Evolutionary conservation across 352 stramenopile species (phyloP).

Genomic region (Phytophthora parvispora): DNA sequence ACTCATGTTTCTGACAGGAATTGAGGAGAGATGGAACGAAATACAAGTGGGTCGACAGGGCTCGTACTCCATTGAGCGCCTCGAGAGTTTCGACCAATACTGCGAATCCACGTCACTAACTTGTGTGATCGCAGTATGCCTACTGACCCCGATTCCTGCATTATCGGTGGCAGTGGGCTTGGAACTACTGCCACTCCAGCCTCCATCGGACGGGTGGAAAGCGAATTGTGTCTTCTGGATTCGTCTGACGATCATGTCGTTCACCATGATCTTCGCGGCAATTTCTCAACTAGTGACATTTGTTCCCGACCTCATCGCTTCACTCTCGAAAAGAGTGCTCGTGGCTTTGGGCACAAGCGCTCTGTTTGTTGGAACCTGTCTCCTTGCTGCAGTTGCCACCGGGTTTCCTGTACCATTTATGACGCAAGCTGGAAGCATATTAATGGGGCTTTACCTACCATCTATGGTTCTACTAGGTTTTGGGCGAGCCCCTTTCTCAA

Average conservation of each 20-base stretch:
- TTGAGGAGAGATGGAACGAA: too few species aligned
- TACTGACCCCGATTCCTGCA: constrained; percentile 8
- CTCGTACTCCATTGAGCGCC: too few species aligned
- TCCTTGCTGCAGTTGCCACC: not conserved
- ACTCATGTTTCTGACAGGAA: too few species aligned
- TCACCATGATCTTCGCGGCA: not conserved
- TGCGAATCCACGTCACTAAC: not conserved
- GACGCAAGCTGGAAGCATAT: constrained; percentile 5
- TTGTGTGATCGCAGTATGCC: constrained; percentile 1
- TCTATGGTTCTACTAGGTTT: too few species aligned
- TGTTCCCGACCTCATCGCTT: not conserved
- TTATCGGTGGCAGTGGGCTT: not conserved
- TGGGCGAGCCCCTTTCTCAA: too few species aligned
- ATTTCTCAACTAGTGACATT: not conserved
- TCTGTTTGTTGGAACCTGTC: not conserved
- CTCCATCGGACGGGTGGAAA: not conserved
- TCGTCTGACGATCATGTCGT: not conserved
- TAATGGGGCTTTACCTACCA: too few species aligned
- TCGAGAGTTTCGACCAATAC: too few species aligned
- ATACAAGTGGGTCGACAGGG: too few species aligned
- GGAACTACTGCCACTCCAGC: not conserved
- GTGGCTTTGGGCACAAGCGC: too few species aligned
- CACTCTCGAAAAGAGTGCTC: too few species aligned
- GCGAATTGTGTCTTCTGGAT: not conserved
- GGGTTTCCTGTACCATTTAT: constrained; percentile 15